phyloP scores from a whole-genome alignment of 2,329 filamentous ascomycete species.

The Colletotrichum gloeosporioides region DNA sequence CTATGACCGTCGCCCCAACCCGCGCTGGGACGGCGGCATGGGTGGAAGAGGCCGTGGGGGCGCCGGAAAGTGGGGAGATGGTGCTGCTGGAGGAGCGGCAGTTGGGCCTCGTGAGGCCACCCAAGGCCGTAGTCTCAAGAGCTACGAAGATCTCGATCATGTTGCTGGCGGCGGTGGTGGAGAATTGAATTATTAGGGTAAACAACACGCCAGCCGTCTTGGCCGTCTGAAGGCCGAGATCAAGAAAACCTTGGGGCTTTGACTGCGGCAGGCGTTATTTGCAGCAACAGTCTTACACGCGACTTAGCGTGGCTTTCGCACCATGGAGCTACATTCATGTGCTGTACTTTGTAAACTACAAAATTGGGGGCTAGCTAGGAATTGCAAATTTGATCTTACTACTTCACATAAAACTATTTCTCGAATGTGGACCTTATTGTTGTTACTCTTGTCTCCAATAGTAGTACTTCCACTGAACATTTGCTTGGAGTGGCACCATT shows the following conservation, averaged over 20 bases:
- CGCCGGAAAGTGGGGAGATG: constrained; percentile 72
- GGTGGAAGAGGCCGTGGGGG: constrained; percentile 56
- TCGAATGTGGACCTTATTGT: background rate
- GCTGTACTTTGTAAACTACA: constrained; percentile 18
- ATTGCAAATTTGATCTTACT: background rate
- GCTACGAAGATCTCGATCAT: constrained; percentile 96
- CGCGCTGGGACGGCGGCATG: constrained; percentile 55
- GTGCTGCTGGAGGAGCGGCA: constrained; percentile 73
- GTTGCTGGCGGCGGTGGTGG: constrained; percentile 75
- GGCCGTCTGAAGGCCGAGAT: background rate
- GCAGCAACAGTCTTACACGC: background rate
- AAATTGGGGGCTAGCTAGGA: constrained; percentile 7
- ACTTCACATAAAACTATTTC: background rate
- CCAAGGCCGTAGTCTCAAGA: constrained; percentile 90
- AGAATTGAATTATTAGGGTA: constrained; percentile 83
- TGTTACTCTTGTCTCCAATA: background rate
- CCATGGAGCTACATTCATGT: background rate
- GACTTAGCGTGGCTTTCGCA: background rate
- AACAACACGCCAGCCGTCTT: background rate
- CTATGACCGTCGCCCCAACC: constrained; percentile 72
- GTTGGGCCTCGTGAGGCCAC: constrained; percentile 91
- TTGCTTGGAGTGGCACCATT: background rate
- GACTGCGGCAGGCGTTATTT: background rate
- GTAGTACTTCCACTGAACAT: background rate
- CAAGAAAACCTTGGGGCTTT: background rate